A percentile compares a stretch with the other conserved stretches of the same genome.
Conservation (phyloP, 495 filamentous ascomycete species). For the Aspergillus coremiiformis region DNA sequence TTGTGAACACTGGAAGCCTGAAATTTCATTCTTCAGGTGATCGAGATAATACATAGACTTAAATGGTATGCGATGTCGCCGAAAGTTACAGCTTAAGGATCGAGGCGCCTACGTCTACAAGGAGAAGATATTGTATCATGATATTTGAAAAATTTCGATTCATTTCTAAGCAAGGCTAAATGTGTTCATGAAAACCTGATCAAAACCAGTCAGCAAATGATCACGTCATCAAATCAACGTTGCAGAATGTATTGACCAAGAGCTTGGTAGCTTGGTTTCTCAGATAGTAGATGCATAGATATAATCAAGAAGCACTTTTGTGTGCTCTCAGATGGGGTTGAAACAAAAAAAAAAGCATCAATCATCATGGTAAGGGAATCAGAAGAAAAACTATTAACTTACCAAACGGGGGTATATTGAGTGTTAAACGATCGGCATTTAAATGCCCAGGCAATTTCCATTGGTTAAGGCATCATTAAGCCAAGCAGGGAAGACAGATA, state of each 20-base stretch:
- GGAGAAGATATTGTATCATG: not conserved
- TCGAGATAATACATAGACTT: too few relatives aligned
- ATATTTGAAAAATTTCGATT: not conserved
- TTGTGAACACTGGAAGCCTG: too few relatives aligned
- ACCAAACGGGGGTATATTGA: not conserved
- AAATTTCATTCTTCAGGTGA: too few relatives aligned
- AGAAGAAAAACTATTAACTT: slow-evolving; percentile 3
- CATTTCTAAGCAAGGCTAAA: not conserved
- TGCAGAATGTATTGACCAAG: not conserved
- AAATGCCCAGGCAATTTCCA: not conserved
- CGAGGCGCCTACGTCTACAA: too few relatives aligned
- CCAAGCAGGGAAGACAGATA: not conserved
- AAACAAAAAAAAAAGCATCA: slow-evolving; percentile 36
- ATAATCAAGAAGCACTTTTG: slow-evolving; percentile 23
- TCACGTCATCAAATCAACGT: not conserved
- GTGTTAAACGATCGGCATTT: not conserved
- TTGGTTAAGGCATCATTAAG: not conserved
- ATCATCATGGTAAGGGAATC: slow-evolving; percentile 23
- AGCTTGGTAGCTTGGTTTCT: slow-evolving; percentile 9
- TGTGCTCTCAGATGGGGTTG: slow-evolving; percentile 37
- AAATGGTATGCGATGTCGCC: too few relatives aligned
- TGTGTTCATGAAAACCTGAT: not conserved
- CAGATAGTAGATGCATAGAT: slow-evolving; percentile 19
- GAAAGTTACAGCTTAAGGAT: too few relatives aligned
- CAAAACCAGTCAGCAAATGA: slow-evolving; percentile 4